phyloP scores from a whole-genome alignment of 2,329 filamentous ascomycete species.

The Mariannaea sp. region DNA sequence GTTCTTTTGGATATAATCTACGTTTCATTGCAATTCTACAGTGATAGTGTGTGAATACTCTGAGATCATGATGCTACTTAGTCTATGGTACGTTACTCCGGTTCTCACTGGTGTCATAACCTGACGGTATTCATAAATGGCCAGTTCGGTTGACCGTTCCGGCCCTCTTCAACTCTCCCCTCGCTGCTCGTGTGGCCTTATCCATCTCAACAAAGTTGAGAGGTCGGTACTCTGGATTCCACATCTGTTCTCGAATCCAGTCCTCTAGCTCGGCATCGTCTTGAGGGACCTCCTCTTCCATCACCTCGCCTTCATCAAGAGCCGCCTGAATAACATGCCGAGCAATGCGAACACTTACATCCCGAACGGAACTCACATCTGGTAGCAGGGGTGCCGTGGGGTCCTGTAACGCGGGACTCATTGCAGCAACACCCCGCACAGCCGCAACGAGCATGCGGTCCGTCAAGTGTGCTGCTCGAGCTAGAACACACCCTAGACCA shows the following conservation, averaged over 20 bases:
- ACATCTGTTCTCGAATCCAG: constrained; percentile 83
- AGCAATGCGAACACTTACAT: constrained; percentile 79
- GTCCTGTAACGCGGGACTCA: constrained; percentile 71
- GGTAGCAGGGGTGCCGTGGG: constrained; percentile 71
- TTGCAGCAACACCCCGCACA: constrained; percentile 70
- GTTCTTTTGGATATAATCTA: constrained; percentile 24
- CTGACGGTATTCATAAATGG: constrained; percentile 9
- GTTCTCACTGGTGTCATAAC: neutral
- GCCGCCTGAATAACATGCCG: constrained; percentile 74
- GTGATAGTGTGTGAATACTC: no score
- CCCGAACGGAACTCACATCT: constrained; percentile 73
- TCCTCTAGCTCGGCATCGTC: constrained; percentile 61
- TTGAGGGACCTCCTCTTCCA: constrained; percentile 66
- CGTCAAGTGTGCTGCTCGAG: constrained; percentile 67
- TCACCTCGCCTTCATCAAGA: constrained; percentile 69
- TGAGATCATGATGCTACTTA: constrained; percentile 7
- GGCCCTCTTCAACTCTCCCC: constrained; percentile 40
- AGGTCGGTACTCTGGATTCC: constrained; percentile 71
- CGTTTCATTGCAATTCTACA: constrained; percentile 12
- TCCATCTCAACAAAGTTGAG: constrained; percentile 60
- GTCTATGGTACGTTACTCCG: neutral
- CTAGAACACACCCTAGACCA: constrained; percentile 77
- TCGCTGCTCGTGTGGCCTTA: constrained; percentile 61
- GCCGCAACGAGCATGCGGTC: constrained; percentile 84
- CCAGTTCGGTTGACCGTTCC: constrained; percentile 37